phyloP scores from a whole-genome alignment of 352 stramenopile species.

The Globisporangium yorkense region DNA sequence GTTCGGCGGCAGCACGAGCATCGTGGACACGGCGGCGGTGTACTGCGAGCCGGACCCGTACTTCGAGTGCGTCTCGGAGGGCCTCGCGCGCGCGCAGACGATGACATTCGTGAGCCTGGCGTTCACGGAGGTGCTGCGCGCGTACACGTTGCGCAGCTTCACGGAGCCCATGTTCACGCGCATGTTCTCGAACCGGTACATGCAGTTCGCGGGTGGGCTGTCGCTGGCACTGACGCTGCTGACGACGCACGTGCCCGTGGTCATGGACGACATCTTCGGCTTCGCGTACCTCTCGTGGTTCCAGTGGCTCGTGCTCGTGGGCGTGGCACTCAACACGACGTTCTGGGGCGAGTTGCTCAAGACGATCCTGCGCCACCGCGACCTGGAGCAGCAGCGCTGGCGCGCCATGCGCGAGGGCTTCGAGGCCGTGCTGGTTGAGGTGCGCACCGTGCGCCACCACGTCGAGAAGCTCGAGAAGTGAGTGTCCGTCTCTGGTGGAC shows the following conservation, averaged over 20 bases:
- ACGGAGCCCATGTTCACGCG: slow-evolving; percentile 49
- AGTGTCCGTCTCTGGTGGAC: too few species aligned
- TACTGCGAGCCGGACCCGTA: slow-evolving; percentile 59
- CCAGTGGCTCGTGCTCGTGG: slow-evolving; percentile 30
- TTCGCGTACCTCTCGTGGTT: slow-evolving; percentile 44
- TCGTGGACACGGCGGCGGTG: slow-evolving; percentile 28
- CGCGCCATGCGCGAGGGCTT: slow-evolving; percentile 41
- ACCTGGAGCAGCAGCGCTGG: slow-evolving; percentile 25
- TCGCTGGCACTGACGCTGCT: slow-evolving; percentile 35
- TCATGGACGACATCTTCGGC: slow-evolving; percentile 46
- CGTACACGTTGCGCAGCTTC: slow-evolving; percentile 74
- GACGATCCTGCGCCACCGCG: slow-evolving; percentile 22
- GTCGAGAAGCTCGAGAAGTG: slow-evolving; percentile 39
- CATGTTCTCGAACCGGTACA: slow-evolving; percentile 66
- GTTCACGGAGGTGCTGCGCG: slow-evolving; percentile 71
- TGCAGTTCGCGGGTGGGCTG: slow-evolving; percentile 46
- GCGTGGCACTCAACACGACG: slow-evolving; percentile 21
- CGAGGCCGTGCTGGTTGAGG: slow-evolving; percentile 55
- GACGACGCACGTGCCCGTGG: slow-evolving; percentile 33
- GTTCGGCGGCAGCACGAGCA: slow-evolving; percentile 17
- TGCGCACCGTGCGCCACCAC: slow-evolving; percentile 49
- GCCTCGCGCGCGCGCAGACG: slow-evolving; percentile 56
- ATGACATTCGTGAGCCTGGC: slow-evolving; percentile 68
- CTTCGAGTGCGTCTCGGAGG: slow-evolving; percentile 56
- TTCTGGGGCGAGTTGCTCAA: slow-evolving; percentile 42